Conservation (phyloP, 495 filamentous ascomycete species). For the Trichoderma virens region DNA sequence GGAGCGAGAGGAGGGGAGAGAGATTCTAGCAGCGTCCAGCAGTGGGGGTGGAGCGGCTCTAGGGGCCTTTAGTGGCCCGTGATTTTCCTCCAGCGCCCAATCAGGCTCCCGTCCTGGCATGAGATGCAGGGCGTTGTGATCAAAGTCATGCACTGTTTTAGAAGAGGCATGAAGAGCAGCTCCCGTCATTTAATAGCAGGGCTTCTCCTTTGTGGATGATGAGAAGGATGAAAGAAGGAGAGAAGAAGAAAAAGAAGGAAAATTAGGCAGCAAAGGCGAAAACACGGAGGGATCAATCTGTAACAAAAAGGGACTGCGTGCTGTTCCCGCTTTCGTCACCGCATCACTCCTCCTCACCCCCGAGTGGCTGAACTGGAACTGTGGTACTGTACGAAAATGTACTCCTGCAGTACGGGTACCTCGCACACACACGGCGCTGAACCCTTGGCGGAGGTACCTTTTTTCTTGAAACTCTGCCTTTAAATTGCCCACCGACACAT, state of each 20-base stretch:
- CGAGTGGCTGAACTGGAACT: neutral
- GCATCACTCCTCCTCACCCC: neutral
- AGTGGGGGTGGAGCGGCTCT: conserved; percentile 1
- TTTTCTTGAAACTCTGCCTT: neutral
- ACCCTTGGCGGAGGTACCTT: neutral
- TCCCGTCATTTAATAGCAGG: neutral
- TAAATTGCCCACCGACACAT: neutral
- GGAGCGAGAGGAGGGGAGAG: neutral
- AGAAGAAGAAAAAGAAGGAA: neutral
- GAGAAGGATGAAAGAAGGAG: neutral
- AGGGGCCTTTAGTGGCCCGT: neutral
- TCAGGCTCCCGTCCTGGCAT: neutral
- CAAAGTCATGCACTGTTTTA: conserved; percentile 8
- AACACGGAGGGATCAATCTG: neutral
- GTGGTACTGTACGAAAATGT: neutral
- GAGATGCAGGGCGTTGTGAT: neutral
- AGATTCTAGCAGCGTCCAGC: neutral
- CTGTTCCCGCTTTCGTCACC: neutral
- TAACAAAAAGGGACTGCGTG: neutral
- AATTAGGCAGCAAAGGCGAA: neutral
- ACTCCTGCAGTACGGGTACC: conserved; percentile 4
- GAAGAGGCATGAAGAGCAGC: neutral
- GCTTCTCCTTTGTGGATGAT: neutral
- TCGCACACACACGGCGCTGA: neutral
- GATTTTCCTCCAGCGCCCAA: neutral